Percentiles rank a stretch among this genome's conserved stretches.
Conservation (phyloP, 306 rosid genomes). For the Cicer chorassanicum region DNA sequence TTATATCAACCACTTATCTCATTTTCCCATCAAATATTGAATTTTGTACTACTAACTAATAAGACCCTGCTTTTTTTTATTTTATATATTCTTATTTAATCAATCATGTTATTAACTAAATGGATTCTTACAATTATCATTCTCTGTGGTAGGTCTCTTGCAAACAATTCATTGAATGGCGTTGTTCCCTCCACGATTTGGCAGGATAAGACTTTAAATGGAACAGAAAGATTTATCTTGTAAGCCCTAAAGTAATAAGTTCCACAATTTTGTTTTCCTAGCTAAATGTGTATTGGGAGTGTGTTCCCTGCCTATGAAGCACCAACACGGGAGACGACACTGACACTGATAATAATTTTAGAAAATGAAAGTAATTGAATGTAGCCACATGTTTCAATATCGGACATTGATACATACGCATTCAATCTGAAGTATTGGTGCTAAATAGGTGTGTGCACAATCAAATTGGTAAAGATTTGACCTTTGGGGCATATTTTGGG, state of each 20-base stretch:
- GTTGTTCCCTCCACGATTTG: conserved; percentile 71
- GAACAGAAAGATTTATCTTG: conserved; percentile 56
- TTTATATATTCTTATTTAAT: conserved; percentile 28
- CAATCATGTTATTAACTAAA: conserved; percentile 12
- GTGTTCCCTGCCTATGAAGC: not conserved
- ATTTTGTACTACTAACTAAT: not conserved
- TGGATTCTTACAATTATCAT: conserved; percentile 36
- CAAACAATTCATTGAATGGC: conserved; percentile 74
- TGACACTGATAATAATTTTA: not conserved
- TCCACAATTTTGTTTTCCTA: conserved; percentile 3
- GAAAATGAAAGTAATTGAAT: not conserved
- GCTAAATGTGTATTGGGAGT: conserved; percentile 27
- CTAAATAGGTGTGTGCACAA: not conserved
- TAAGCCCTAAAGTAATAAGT: conserved; percentile 56
- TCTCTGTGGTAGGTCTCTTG: conserved; percentile 75
- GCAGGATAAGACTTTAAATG: conserved; percentile 56
- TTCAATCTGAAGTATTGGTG: not conserved
- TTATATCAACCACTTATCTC: not conserved
- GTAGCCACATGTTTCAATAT: not conserved
- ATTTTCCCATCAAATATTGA: not conserved
- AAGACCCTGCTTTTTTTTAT: not conserved
- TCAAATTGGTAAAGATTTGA: not conserved
- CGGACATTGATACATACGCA: not conserved
- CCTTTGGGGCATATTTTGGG: conserved; percentile 16
- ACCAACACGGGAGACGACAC: not conserved